Conservation (phyloP, 2,329 filamentous ascomycete species). For the Raffaelea ambrosiae region DNA sequence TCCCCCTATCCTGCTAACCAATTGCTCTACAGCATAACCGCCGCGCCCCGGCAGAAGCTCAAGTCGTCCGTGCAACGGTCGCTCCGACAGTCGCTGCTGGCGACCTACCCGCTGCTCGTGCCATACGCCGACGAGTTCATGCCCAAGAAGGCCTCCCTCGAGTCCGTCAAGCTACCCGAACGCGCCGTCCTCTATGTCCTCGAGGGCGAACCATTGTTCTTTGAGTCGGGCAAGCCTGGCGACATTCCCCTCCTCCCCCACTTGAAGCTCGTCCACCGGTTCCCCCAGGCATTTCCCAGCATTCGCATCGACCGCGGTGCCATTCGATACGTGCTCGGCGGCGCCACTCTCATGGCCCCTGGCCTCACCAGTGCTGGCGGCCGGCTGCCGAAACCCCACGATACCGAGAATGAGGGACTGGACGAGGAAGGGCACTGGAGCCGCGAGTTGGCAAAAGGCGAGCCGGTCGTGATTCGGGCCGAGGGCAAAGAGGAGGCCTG, state of each 20-base stretch:
- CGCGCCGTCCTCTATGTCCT: constrained; percentile 83
- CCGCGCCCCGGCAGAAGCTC: constrained; percentile 85
- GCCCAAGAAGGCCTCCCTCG: constrained; percentile 87
- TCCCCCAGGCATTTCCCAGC: constrained; percentile 73
- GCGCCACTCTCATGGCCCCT: constrained; percentile 92
- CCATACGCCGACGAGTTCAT: constrained; percentile 89
- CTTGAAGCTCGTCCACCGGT: constrained; percentile 80
- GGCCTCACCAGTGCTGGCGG: constrained; percentile 82
- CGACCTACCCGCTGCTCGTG: constrained; percentile 77
- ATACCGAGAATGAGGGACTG: constrained; percentile 26
- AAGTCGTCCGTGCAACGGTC: constrained; percentile 91
- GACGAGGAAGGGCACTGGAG: constrained; percentile 49
- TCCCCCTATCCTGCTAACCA: neutral
- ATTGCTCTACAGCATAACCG: constrained; percentile 57
- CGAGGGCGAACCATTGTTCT: constrained; percentile 74
- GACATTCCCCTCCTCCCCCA: constrained; percentile 66
- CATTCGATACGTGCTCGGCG: constrained; percentile 90
- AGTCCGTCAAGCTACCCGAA: constrained; percentile 88
- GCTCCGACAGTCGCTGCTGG: constrained; percentile 72
- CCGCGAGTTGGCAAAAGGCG: constrained; percentile 65
- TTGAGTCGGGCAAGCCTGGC: constrained; percentile 56
- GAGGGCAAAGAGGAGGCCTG: constrained; percentile 93
- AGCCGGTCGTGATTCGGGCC: constrained; percentile 80
- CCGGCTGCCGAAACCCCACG: constrained; percentile 54
- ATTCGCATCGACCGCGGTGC: constrained; percentile 91